Evolutionary conservation across 2,329 filamentous ascomycete species (phyloP).

Genomic region (Trichoderma sp.): DNA sequence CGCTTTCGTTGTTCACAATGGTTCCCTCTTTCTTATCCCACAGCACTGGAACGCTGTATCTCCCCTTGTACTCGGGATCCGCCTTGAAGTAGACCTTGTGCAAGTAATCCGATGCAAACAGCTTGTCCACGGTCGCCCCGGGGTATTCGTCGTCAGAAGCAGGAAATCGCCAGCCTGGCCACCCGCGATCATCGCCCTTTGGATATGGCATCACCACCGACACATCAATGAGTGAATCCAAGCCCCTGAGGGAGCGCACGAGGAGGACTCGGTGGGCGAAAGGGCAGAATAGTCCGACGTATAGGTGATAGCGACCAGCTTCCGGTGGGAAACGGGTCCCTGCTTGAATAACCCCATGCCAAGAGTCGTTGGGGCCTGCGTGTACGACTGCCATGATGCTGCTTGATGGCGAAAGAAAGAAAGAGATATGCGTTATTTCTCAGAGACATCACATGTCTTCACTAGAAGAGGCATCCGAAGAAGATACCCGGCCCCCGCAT

Average conservation of each 20-base stretch:
- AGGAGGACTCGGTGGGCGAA: conserved; percentile 74
- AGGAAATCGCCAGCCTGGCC: conserved; percentile 65
- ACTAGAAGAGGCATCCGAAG: neutral
- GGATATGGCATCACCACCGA: conserved; percentile 67
- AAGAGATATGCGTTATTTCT: no score
- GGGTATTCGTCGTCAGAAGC: conserved; percentile 55
- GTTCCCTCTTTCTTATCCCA: conserved; percentile 68
- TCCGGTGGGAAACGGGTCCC: conserved; percentile 55
- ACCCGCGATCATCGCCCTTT: conserved; percentile 64
- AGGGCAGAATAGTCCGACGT: conserved; percentile 62
- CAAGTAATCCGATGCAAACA: conserved; percentile 67
- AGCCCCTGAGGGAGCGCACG: conserved; percentile 69
- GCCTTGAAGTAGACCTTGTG: conserved; percentile 71
- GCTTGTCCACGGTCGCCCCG: conserved; percentile 61
- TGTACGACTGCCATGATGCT: conserved; percentile 30
- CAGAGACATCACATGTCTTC: neutral
- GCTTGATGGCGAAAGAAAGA: no score
- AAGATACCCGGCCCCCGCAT: neutral
- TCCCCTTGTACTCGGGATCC: conserved; percentile 66
- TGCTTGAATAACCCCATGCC: conserved; percentile 33
- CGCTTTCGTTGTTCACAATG: conserved; percentile 81
- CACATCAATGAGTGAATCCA: conserved; percentile 68
- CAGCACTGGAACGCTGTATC: conserved; percentile 74
- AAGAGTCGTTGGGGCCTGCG: conserved; percentile 33
- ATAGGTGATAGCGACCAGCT: conserved; percentile 62